Evolutionary conservation across 768 basidiomycete genomes (phyloP), one percentile per base, ranked within the genome.

Genomic region (Amanita molliuscula): DNA sequence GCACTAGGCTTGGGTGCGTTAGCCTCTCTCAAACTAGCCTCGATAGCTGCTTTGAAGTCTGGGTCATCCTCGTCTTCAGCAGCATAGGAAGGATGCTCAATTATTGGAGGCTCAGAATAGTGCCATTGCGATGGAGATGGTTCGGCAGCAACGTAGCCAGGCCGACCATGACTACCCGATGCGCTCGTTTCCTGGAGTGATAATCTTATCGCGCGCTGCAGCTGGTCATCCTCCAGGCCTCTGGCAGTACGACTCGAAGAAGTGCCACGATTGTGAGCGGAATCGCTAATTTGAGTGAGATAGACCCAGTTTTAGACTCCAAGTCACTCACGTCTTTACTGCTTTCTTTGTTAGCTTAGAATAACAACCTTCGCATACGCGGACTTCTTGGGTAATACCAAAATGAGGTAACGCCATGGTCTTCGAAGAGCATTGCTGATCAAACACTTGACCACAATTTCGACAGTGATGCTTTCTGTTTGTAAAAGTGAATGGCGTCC

Each of bases 381-480:
- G 75, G 5, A 99, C 96, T 33, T 87, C 84, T 59, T 96, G 85
- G 1, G 81, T 73, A 56, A 99, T 93, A 9, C 96, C 96, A 58
- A 90, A 95, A 62, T 93, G 88, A 3, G 96, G 95, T 20, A 98
- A 73, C 0, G 90, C 71, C 65, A 90, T 79, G 2, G 75, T 69
- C 65, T 91, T 88, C 29, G 87, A 83, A 0, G 91, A 94, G 64
- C 96, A 99, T 36, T 80, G 75, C 48, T 94, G 91, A 66, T 97
- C 95, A 61, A 96, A 98, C 11, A 98, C 92, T 62, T 86, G 84
- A 6, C 96, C 96, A 66, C 96, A 99, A 64, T 97, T 97, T 11
- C 96, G 81, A 62, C 96, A 99, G 60, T 99, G 96, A 59, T 99
- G 96, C 62, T 97, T 97, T 45, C 96, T 79, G 62, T 98, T 98